A percentile compares a stretch with the other conserved stretches of the same genome.
Conservation (phyloP, 441 rosid genomes). For the Gossypium trilobum region DNA sequence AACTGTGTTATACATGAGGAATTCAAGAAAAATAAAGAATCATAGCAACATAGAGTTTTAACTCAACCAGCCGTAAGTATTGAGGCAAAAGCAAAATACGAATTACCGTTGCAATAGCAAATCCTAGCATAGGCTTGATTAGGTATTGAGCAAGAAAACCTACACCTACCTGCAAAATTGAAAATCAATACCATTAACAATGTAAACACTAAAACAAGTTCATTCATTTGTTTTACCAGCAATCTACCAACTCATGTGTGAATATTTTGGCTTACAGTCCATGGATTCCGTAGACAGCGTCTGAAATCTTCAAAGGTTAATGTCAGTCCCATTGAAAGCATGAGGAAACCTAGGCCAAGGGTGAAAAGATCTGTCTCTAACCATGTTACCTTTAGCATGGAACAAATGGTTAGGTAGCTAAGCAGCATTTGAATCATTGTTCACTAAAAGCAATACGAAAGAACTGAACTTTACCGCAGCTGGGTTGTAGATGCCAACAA, state of each 20-base stretch:
- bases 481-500: conserved; percentile 80
- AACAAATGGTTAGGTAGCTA: conserved; percentile 10
- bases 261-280: conserved; percentile 56
- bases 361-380: conserved; percentile 82
- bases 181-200: conserved; percentile 13
- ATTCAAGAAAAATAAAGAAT: too few species aligned
- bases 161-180: conserved; percentile 69
- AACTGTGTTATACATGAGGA: background rate
- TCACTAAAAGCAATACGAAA: background rate
- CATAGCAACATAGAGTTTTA: background rate
- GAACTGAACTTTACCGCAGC: conserved; percentile 47
- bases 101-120: conserved; percentile 61
- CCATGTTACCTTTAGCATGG: conserved; percentile 68
- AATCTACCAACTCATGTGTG: conserved; percentile 6
- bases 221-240: background rate
- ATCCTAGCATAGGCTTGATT: conserved; percentile 80
- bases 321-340: conserved; percentile 95
- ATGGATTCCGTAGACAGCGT: conserved; percentile 77
- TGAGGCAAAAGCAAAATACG: background rate
- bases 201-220: background rate
- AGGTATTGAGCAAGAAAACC: conserved; percentile 85
- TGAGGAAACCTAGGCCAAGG: conserved; percentile 75
- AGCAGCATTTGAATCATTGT: conserved; percentile 6
- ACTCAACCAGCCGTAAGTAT: conserved; percentile 1
- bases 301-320: conserved; percentile 83